Evolutionary conservation across 257 asterid genomes (phyloP).

Genomic region (Gynochthodes officinalis): DNA sequence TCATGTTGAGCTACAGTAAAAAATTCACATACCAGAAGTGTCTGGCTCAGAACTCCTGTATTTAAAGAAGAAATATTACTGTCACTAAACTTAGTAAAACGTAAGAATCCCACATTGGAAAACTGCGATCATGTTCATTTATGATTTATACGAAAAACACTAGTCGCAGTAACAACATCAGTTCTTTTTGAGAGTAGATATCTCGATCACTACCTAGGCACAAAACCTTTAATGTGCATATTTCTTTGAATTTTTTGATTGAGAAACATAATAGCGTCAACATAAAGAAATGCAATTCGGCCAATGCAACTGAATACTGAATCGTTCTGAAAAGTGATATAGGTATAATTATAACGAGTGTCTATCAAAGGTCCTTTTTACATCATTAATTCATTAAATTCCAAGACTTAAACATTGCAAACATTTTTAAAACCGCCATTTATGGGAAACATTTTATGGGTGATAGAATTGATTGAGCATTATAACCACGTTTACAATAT

Average conservation of each 20-base stretch:
- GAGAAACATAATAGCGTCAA: neutral
- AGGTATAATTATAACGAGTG: too few species aligned
- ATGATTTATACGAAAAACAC: too few species aligned
- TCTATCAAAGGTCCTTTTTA: neutral
- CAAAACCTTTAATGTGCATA: neutral
- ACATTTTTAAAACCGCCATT: too few species aligned
- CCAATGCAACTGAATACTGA: neutral
- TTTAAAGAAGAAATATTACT: neutral
- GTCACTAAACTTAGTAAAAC: neutral
- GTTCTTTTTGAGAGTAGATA: neutral
- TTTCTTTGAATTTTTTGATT: neutral
- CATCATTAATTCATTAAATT: neutral
- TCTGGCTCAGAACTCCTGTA: neutral
- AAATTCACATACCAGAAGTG: conserved; percentile 7
- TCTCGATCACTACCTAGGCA: neutral
- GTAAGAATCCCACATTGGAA: neutral
- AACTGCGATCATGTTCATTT: neutral
- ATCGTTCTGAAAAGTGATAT: neutral
- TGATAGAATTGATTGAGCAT: neutral
- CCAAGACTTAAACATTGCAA: neutral
- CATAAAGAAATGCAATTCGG: neutral
- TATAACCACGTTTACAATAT: neutral
- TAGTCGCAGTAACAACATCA: neutral
- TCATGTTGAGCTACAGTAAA: neutral
- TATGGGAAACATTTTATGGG: neutral